A percentile compares a stretch with the other conserved stretches of the same genome.
Conservation (phyloP, 2,329 filamentous ascomycete species). For the Colletotrichum sidae region DNA sequence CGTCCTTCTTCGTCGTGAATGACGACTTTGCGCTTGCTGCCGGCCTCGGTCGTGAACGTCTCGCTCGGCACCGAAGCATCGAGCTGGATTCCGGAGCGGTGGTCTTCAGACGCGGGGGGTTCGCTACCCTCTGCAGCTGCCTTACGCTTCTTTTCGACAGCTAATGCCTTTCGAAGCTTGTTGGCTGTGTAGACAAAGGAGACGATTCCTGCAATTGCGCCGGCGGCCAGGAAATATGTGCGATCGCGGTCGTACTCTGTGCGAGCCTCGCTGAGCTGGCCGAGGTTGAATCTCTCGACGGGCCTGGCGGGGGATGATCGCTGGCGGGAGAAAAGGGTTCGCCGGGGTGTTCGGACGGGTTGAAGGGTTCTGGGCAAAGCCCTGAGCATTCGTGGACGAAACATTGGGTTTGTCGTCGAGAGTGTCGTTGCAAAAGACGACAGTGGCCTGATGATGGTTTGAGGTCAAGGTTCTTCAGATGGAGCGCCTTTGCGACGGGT, state of each 20-base stretch:
- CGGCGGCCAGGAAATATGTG: slow-evolving; percentile 63
- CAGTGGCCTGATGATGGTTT: slow-evolving; percentile 20
- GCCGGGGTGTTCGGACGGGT: slow-evolving; percentile 40
- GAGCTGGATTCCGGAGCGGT: slow-evolving; percentile 43
- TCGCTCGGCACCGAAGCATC: slow-evolving; percentile 59
- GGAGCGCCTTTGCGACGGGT: slow-evolving; percentile 19
- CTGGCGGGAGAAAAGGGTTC: slow-evolving; percentile 49
- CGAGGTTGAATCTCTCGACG: slow-evolving; percentile 62
- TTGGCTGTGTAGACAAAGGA: slow-evolving; percentile 64
- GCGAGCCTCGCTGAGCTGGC: slow-evolving; percentile 58
- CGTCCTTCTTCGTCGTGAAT: slow-evolving; percentile 75
- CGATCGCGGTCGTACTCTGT: slow-evolving; percentile 63
- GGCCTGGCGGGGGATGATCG: slow-evolving; percentile 46
- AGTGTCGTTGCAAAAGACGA: slow-evolving; percentile 1
- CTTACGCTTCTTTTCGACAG: slow-evolving; percentile 45
- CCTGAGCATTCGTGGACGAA: slow-evolving; percentile 43
- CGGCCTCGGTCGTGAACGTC: slow-evolving; percentile 61
- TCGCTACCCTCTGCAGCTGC: slow-evolving; percentile 31
- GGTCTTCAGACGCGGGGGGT: neutral
- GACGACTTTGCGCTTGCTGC: slow-evolving; percentile 67
- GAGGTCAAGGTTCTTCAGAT: slow-evolving; percentile 22
- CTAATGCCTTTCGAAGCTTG: slow-evolving; percentile 60
- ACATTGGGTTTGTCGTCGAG: slow-evolving; percentile 40
- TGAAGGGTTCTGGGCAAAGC: slow-evolving; percentile 40
- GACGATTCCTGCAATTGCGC: slow-evolving; percentile 61